Evolutionary conservation across 2,329 filamentous ascomycete genomes (phyloP), one percentile per base, ranked within the genome.

Genomic region (Nakataea oryzae): DNA sequence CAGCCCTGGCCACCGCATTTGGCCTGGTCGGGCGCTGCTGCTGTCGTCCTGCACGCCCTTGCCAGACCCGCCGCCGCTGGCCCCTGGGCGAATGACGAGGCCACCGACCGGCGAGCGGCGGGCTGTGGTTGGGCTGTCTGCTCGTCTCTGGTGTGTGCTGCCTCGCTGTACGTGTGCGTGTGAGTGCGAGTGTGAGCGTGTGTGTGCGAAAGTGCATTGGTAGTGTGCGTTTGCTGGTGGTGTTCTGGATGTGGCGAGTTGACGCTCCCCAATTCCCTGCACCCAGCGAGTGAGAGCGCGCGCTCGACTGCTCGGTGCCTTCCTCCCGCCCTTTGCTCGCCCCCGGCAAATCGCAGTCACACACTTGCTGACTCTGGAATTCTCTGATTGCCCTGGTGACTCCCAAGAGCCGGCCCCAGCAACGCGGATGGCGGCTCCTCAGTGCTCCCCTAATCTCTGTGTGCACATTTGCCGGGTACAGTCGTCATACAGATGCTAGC

Each of bases 371-470:
- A 27, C 30, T 34, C 57, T 26, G 57, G 57, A 58, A 58, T 58
- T 58, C 29, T 57, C 34, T 58, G 30, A 28, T 24, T 58, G 57
- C 57, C 32, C 57, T 58, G 57, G 14, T 58, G 57, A 58, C 57
- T 58, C 57, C 57, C 54, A n/a, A 24, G 12, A 41, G 57, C 34
- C 34, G 34, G 34, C 5, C 34, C 34, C 34, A 47, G 34, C 17
- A 17, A 17, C 34, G 21, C 34, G 34, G 34, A 47, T n/a, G 34
- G 34, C 34, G 34, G 34, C 14, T 47, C n/a, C n/a, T n/a, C n/a
- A n/a, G n/a, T n/a, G n/a, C n/a, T n/a, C 30, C 8, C 30, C 30
- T 12, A 32, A 32, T 32, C 9, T 47, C 13, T 47, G n/a, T 47
- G 34, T 47, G 34, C 14, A 21, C 34, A 21, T 47, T 47, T 5